Base-by-base conservation (phyloP, 2,329 filamentous ascomycete species). In the Hypoxylon sp. region DNA sequence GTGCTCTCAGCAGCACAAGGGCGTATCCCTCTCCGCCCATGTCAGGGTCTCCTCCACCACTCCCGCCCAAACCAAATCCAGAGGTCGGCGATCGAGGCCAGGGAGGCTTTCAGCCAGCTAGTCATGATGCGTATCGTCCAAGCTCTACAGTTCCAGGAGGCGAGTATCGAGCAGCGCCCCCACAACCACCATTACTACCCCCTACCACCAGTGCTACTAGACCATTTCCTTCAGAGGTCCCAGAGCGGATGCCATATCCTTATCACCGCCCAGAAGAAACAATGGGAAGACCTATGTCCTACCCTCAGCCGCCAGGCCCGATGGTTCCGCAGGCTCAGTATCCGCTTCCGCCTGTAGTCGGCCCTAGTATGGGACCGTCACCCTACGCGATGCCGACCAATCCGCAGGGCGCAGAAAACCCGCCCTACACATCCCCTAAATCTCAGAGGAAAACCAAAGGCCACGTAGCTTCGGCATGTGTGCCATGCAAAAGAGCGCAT, bases 401-500 rank as follows among this genome's bases (percentile, higher is more conserved):
- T 23, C 77, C 81, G 13, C 74, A 79, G 63, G 76, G 79, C 7
- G 75, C 80, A n/a, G 86, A 88, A 38, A 78, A 77, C 23, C 79
- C 82, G 36, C 78, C 82, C 2, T 85, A 84, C 68, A 80, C 82
- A 10, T 89, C 88, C 41, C 86, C 88, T 1, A 90, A 89, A 73
- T 83, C 87, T 5, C 87, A 89, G 68, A 84, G 89, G 71, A 91
- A 91, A 78, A 90, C 90, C 5, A 93, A 93, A 77, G 91, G 91
- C 13, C 93, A 96, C 81, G 93, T 95, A 58, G 91, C 92, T 55
- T 94, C 92, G 36, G 93, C 93, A 25, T 96, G 93, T 77, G 90
- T 95, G 72, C 93, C 93, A 66, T 96, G 93, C 82, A 95, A 95
- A 78, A 90, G 89, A 79, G 93, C 93, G 38, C 93, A 96, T 86